These are phyloP conservation scores for Cutaneotrichosporon spelunceum DNA, from an alignment of 1,284 basidiomycete species.

Conservation along the genomic window DNA sequence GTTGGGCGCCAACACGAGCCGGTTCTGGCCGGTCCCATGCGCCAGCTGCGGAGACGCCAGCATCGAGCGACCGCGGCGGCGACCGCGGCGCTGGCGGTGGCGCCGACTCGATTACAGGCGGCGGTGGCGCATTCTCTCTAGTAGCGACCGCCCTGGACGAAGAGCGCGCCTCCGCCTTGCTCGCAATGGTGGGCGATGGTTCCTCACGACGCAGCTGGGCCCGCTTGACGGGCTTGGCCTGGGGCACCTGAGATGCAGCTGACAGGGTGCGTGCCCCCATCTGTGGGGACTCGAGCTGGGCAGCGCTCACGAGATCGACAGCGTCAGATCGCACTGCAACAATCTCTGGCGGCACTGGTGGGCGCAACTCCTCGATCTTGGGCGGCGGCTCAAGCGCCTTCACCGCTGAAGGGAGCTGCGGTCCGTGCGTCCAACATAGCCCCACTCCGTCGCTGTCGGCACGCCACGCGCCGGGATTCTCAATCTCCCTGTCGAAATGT, in stretches of 20 bases:
- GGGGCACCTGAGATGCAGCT: not conserved
- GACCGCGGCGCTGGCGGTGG: not conserved
- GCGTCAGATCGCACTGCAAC: slow-evolving; percentile 12
- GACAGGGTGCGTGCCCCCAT: not conserved
- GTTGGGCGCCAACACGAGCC: too few relatives aligned
- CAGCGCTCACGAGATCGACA: slow-evolving; percentile 17
- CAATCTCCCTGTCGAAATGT: slow-evolving; percentile 20
- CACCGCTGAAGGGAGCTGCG: not conserved
- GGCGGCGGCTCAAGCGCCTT: not conserved
- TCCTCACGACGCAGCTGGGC: not conserved
- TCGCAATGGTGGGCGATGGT: not conserved
- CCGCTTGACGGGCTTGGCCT: not conserved
- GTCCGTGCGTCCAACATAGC: slow-evolving; percentile 14
- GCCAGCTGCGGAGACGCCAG: not conserved
- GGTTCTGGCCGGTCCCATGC: not conserved
- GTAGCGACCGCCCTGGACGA: not conserved
- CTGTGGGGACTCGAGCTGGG: not conserved
- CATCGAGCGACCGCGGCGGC: not conserved
- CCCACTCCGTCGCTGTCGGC: not conserved
- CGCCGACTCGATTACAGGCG: slow-evolving; percentile 1
- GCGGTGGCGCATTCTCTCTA: not conserved
- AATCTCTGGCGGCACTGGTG: not conserved
- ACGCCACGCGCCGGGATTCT: slow-evolving; percentile 21
- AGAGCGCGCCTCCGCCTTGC: not conserved
- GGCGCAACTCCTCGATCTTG: not conserved